Percentiles rank a stretch among this genome's conserved stretches.
Evolutionary conservation across 768 basidiomycete genomes (phyloP).

Genomic region (Mrakia blollopis): DNA sequence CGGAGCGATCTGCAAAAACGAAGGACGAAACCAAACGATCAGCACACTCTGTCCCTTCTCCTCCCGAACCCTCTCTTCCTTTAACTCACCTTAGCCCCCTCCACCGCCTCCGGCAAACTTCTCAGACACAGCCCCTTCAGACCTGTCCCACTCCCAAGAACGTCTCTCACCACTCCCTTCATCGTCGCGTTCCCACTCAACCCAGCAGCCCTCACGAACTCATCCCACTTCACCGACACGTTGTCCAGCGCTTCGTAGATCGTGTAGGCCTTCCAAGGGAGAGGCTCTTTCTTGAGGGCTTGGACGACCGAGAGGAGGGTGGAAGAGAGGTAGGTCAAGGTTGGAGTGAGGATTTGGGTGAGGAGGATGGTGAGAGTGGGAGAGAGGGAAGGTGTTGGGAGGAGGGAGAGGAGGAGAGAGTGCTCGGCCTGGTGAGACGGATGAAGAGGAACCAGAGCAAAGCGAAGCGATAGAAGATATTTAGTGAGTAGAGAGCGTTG

Average conservation of each 20-base stretch:
- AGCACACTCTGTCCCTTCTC: neutral
- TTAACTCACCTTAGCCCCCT: slow-evolving; percentile 14
- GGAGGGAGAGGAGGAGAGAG: slow-evolving; percentile 13
- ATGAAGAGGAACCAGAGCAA: neutral
- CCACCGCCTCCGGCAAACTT: slow-evolving; percentile 25
- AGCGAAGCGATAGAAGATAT: too few relatives aligned
- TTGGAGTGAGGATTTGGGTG: slow-evolving; percentile 12
- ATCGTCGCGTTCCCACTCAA: neutral
- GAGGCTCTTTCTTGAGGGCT: slow-evolving; percentile 15
- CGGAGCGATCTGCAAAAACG: neutral
- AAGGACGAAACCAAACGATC: neutral
- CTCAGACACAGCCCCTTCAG: slow-evolving; percentile 16
- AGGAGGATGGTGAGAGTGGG: slow-evolving; percentile 1
- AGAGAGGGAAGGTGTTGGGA: neutral
- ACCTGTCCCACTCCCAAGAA: neutral
- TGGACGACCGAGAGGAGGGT: neutral
- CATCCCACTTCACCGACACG: slow-evolving; percentile 8
- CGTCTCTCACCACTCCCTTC: neutral
- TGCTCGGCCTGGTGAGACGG: slow-evolving; percentile 6
- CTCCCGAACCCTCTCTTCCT: too few relatives aligned
- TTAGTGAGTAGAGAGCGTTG: too few relatives aligned
- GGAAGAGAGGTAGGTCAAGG: slow-evolving; percentile 1
- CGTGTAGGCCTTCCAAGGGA: slow-evolving; percentile 24
- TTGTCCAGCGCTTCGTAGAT: neutral
- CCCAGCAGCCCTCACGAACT: slow-evolving; percentile 1